These are phyloP conservation scores for Skeletonema menzelii DNA, from an alignment of 108 stramenopile genomes.

Conservation along the genomic window DNA sequence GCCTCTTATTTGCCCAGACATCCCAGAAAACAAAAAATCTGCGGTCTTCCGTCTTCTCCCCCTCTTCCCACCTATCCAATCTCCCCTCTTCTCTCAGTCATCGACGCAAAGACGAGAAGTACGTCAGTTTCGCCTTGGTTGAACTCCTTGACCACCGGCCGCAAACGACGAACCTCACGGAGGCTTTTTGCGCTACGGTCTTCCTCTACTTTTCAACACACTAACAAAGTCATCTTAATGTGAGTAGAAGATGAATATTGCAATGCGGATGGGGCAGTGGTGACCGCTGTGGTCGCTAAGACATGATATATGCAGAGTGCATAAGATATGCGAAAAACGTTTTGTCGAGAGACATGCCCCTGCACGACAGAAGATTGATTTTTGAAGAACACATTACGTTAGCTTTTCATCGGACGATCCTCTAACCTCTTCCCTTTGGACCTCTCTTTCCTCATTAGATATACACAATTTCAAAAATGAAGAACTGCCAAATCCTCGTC, in stretches of 20 bases:
- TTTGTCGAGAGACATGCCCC: not conserved
- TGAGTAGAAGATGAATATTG: not conserved
- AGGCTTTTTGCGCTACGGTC: not conserved
- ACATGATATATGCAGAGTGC: not conserved
- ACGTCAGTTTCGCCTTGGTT: not conserved
- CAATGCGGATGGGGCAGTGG: not conserved
- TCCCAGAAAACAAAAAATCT: too few relatives aligned
- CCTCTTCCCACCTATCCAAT: too few relatives aligned
- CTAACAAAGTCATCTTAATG: slow-evolving; percentile 1
- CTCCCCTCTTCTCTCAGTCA: not conserved
- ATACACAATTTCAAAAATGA: slow-evolving; percentile 50
- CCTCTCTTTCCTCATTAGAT: slow-evolving; percentile 1
- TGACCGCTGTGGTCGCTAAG: not conserved
- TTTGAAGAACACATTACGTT: not conserved
- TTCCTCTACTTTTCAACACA: slow-evolving; percentile 1
- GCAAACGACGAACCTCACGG: not conserved
- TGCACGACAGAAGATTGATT: not conserved
- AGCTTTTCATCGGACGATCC: not conserved
- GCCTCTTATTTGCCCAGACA: too few relatives aligned
- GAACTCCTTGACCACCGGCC: not conserved
- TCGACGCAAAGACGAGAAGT: not conserved
- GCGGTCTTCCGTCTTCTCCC: too few relatives aligned
- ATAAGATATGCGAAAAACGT: not conserved
- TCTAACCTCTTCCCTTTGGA: not conserved
- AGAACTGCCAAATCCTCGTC: slow-evolving; percentile 72